Conservation (phyloP, 2,329 filamentous ascomycete species). For the Ophiostoma quercus region DNA sequence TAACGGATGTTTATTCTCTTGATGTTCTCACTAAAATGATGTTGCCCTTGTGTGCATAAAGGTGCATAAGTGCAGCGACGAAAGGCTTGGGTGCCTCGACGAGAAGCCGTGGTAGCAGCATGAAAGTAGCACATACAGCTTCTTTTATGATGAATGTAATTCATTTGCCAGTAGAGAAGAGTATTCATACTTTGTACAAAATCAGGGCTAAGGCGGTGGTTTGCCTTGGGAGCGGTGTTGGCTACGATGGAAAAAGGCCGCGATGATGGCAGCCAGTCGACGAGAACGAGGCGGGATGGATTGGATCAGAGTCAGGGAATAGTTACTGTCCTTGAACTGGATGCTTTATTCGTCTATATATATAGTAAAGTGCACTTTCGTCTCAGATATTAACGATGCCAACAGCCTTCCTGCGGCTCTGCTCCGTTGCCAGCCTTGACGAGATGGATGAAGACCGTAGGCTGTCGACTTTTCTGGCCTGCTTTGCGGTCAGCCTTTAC, state of each 20-base stretch:
- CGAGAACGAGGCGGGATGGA: background rate
- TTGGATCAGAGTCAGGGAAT: no score
- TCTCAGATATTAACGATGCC: background rate
- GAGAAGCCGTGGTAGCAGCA: background rate
- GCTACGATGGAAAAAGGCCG: background rate
- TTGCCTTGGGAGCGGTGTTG: no score
- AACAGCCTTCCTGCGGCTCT: background rate
- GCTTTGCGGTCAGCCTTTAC: background rate
- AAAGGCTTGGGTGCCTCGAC: background rate
- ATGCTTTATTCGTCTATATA: no score
- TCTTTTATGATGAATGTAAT: background rate
- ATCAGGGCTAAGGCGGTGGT: background rate
- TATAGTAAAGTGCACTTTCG: background rate
- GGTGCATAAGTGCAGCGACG: background rate
- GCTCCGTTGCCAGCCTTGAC: background rate
- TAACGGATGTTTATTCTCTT: background rate
- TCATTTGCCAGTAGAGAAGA: no score
- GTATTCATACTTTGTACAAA: no score
- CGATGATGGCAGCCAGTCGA: background rate
- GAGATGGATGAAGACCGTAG: background rate
- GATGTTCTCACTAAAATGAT: no score
- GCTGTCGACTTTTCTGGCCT: background rate
- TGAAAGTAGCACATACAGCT: background rate
- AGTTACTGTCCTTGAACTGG: no score
- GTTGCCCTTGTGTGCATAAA: background rate